Conservation (phyloP, 2,329 filamentous ascomycete genomes). For the Ophiognomonia clavigignenti-juglandacearum region DNA sequence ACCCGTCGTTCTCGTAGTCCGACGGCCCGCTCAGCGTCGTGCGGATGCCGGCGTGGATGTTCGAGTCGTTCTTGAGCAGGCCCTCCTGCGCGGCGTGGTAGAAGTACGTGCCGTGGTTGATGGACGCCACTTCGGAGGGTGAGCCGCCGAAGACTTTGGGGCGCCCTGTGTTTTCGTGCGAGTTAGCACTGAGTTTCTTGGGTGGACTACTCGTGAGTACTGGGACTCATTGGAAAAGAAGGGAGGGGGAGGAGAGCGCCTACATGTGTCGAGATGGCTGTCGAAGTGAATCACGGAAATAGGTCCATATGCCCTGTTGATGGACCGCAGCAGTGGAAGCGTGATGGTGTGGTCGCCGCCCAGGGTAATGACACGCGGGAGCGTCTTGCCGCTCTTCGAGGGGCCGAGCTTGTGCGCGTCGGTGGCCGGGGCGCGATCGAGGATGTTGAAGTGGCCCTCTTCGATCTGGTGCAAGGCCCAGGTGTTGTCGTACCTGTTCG, state of each 20-base stretch:
- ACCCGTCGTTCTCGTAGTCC: conserved; percentile 82
- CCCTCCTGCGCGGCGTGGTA: conserved; percentile 77
- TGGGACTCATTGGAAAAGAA: too few species aligned
- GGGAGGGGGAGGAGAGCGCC: conserved; percentile 18
- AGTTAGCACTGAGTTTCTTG: too few species aligned
- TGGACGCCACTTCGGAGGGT: conserved; percentile 66
- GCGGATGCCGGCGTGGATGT: conserved; percentile 83
- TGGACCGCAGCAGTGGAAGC: conserved; percentile 52
- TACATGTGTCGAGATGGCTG: conserved; percentile 64
- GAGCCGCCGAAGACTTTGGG: conserved; percentile 85
- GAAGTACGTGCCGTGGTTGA: conserved; percentile 90
- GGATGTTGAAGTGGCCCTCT: conserved; percentile 72
- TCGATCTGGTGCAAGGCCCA: conserved; percentile 83
- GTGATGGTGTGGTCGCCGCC: conserved; percentile 61
- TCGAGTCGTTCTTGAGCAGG: conserved; percentile 73
- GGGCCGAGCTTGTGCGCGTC: conserved; percentile 63
- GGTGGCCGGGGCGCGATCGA: conserved; percentile 67
- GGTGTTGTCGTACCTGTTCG: conserved; percentile 69
- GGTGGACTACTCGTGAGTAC: too few species aligned
- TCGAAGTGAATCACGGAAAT: conserved; percentile 60
- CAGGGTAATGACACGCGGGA: conserved; percentile 77
- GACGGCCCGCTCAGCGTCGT: conserved; percentile 74
- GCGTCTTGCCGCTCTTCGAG: conserved; percentile 67
- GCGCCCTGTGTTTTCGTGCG: conserved; percentile 48
- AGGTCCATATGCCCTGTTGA: conserved; percentile 57